These are phyloP conservation scores for Sphaerobolus stellatus DNA, from an alignment of 1,284 basidiomycete genomes.

Conservation along the genomic window DNA sequence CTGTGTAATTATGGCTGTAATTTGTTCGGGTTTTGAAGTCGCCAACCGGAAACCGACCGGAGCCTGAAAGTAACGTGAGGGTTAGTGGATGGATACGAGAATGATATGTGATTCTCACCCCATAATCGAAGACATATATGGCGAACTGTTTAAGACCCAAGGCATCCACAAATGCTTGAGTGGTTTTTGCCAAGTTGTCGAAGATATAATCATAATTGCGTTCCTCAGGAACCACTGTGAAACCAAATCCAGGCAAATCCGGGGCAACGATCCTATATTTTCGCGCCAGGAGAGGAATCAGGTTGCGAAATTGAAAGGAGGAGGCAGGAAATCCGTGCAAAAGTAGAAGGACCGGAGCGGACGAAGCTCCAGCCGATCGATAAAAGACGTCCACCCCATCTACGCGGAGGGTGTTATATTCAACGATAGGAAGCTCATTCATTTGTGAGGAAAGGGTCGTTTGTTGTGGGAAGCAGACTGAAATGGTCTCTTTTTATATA, in stretches of 20 bases:
- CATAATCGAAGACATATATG: conserved; percentile 53
- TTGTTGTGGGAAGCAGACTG: too few species aligned
- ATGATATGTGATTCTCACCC: conserved; percentile 32
- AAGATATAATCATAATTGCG: conserved; percentile 42
- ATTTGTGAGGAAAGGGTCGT: too few species aligned
- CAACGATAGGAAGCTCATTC: too few species aligned
- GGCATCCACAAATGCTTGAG: conserved; percentile 41
- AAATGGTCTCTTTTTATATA: too few species aligned
- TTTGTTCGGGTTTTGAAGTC: conserved; percentile 38
- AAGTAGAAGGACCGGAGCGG: conserved; percentile 41
- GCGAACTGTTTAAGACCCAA: conserved; percentile 40
- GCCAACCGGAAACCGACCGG: conserved; percentile 36
- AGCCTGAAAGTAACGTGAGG: background rate
- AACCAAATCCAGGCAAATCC: conserved; percentile 51
- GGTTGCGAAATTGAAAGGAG: conserved; percentile 47
- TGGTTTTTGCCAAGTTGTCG: conserved; percentile 37
- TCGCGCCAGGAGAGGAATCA: conserved; percentile 42
- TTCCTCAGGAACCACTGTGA: conserved; percentile 39
- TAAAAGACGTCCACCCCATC: conserved; percentile 45
- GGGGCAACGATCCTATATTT: conserved; percentile 48
- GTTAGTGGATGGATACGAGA: conserved; percentile 26
- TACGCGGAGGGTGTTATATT: conserved; percentile 26
- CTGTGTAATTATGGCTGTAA: conserved; percentile 47
- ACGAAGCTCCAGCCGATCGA: conserved; percentile 35
- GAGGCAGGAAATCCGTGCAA: conserved; percentile 51